Percentiles rank a stretch among this genome's conserved stretches.
Evolutionary conservation across 208 protist genomes (phyloP).

Genomic region (Naegleria fowleri): DNA sequence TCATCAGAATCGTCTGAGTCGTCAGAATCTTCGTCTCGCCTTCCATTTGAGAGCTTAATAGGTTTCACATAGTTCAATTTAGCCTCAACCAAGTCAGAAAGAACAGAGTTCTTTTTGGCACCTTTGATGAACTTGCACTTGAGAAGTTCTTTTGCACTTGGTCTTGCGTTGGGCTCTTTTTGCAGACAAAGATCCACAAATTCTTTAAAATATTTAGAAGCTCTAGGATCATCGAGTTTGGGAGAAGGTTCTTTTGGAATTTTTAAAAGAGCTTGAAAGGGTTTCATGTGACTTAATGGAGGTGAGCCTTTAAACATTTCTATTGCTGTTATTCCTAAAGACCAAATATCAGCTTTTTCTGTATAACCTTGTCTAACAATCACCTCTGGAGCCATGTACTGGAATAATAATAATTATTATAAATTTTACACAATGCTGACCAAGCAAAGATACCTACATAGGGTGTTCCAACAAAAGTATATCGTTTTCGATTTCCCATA

Average conservation of each 20-base stretch:
- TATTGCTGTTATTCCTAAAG: slow-evolving; percentile 69
- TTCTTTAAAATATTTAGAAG: slow-evolving; percentile 48
- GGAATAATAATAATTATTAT: background rate
- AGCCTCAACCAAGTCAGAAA: slow-evolving; percentile 2
- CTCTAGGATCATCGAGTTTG: slow-evolving; percentile 43
- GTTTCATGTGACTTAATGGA: slow-evolving; percentile 58
- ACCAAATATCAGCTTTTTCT: slow-evolving; percentile 62
- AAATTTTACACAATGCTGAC: too few species aligned
- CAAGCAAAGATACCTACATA: slow-evolving; percentile 37
- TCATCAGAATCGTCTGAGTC: background rate
- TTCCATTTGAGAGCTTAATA: background rate
- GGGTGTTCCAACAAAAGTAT: slow-evolving; percentile 79
- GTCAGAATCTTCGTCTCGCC: too few species aligned
- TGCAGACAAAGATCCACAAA: slow-evolving; percentile 57
- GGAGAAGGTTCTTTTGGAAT: slow-evolving; percentile 58
- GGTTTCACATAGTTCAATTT: background rate
- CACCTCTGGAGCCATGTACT: slow-evolving; percentile 65
- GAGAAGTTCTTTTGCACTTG: slow-evolving; percentile 52
- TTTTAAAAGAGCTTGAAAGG: slow-evolving; percentile 64
- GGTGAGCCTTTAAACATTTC: slow-evolving; percentile 63
- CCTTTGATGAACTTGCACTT: slow-evolving; percentile 36
- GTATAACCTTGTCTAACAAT: slow-evolving; percentile 35
- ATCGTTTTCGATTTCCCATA: slow-evolving; percentile 52
- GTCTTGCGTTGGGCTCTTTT: slow-evolving; percentile 58
- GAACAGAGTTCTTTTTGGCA: slow-evolving; percentile 9